Evolutionary conservation across 2,329 filamentous ascomycete species (phyloP).

Genomic region (Pyrenochaeta sp.): DNA sequence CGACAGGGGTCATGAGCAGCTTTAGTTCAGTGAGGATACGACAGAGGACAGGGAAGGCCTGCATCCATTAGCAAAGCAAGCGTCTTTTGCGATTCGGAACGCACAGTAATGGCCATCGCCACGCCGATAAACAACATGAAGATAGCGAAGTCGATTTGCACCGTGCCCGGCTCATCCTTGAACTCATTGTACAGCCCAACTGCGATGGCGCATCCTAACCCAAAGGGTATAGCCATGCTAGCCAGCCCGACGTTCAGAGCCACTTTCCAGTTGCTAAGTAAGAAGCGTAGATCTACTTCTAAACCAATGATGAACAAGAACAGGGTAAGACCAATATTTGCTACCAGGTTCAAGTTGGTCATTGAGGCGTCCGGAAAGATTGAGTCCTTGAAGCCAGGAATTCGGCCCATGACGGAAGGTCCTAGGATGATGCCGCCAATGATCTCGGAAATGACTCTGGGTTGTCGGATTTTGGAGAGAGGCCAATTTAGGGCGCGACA

Average conservation of each 20-base stretch:
- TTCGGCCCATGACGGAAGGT: slow-evolving; percentile 86
- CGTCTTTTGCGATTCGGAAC: slow-evolving; percentile 17
- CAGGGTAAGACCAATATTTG: slow-evolving; percentile 83
- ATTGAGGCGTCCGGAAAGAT: slow-evolving; percentile 83
- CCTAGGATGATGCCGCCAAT: slow-evolving; percentile 86
- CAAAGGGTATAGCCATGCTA: slow-evolving; percentile 85
- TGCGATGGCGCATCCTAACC: slow-evolving; percentile 79
- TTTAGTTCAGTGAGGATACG: slow-evolving; percentile 93
- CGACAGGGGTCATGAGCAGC: slow-evolving; percentile 81
- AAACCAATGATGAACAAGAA: slow-evolving; percentile 89
- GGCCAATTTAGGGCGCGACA: slow-evolving; percentile 79
- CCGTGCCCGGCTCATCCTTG: slow-evolving; percentile 62
- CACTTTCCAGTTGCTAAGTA: slow-evolving; percentile 81
- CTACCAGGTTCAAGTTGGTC: slow-evolving; percentile 77
- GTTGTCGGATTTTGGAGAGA: slow-evolving; percentile 78
- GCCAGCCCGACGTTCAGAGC: slow-evolving; percentile 79
- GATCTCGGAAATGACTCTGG: slow-evolving; percentile 84
- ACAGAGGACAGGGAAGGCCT: slow-evolving; percentile 87
- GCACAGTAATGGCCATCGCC: slow-evolving; percentile 87
- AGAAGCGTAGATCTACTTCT: slow-evolving; percentile 82
- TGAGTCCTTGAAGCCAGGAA: slow-evolving; percentile 76
- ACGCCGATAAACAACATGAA: slow-evolving; percentile 87
- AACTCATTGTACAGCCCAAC: slow-evolving; percentile 84
- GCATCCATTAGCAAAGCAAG: slow-evolving; percentile 12
- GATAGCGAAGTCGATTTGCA: slow-evolving; percentile 67